Evolutionary conservation across 305 asterid species (phyloP).

Genomic region (Lippia alba): DNA sequence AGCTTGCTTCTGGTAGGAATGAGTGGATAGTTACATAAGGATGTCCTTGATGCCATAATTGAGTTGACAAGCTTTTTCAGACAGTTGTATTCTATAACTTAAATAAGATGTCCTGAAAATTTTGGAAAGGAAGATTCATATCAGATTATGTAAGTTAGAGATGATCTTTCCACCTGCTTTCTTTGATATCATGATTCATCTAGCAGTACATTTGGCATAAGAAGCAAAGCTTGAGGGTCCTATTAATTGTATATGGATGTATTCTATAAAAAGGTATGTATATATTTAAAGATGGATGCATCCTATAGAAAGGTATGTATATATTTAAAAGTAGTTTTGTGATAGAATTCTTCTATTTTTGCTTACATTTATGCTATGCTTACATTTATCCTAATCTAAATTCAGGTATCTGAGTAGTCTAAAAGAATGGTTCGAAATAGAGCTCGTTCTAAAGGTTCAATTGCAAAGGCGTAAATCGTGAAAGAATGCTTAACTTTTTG

Average conservation of each 20-base stretch:
- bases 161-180: not conserved
- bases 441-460: not conserved
- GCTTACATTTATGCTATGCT: not conserved
- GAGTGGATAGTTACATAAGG: not conserved
- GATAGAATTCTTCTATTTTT: not conserved
- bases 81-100: not conserved
- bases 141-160: not conserved
- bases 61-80: not conserved
- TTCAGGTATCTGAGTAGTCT: not conserved
- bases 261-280: no score
- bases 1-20: not conserved
- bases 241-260: not conserved
- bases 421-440: not conserved
- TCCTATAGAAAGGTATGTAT: not conserved
- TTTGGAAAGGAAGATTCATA: not conserved
- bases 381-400: not conserved
- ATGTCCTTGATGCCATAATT: not conserved
- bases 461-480: not conserved
- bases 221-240: not conserved
- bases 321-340: no score
- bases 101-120: not conserved
- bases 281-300: no score
- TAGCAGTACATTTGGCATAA: conserved; percentile 10
- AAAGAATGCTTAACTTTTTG: not conserved
- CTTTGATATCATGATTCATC: not conserved